phyloP scores from a whole-genome alignment of 768 basidiomycete genomes.

The Boletus subparvulus region DNA sequence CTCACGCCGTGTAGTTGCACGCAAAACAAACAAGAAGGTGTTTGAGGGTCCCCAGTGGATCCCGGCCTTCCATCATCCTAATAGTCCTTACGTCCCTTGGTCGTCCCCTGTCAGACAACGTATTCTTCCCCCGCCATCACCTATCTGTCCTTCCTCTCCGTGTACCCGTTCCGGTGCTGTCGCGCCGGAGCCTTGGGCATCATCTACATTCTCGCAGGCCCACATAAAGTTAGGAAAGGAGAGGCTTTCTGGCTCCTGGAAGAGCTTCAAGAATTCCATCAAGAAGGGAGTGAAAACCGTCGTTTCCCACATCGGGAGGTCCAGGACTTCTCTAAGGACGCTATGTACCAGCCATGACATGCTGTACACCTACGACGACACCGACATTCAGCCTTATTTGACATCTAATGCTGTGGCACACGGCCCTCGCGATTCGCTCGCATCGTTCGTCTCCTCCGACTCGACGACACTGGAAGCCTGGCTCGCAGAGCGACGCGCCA shows the following conservation, averaged over 20 bases:
- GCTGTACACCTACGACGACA: slow-evolving; percentile 8
- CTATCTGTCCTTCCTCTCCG: slow-evolving; percentile 35
- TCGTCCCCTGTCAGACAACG: slow-evolving; percentile 41
- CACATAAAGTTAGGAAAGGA: slow-evolving; percentile 21
- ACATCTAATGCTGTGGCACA: slow-evolving; percentile 6
- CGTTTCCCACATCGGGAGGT: slow-evolving; percentile 17
- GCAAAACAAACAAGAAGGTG: slow-evolving; percentile 21
- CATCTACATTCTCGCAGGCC: slow-evolving; percentile 19
- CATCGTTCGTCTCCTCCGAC: slow-evolving; percentile 34
- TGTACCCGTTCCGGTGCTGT: slow-evolving; percentile 40
- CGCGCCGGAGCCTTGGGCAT: slow-evolving; percentile 42
- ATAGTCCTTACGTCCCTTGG: slow-evolving; percentile 59
- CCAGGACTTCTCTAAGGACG: slow-evolving; percentile 14
- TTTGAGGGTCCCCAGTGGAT: slow-evolving; percentile 34
- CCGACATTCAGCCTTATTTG: neutral
- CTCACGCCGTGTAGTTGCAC: slow-evolving; percentile 5
- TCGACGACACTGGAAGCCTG: slow-evolving; percentile 34
- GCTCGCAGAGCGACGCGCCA: slow-evolving; percentile 40
- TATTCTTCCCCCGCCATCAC: slow-evolving; percentile 41
- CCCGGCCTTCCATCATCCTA: slow-evolving; percentile 47
- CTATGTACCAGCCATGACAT: slow-evolving; percentile 9
- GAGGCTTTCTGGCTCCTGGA: slow-evolving; percentile 28
- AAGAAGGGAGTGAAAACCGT: slow-evolving; percentile 25
- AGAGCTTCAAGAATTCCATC: slow-evolving; percentile 34
- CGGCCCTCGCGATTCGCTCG: slow-evolving; percentile 22